phyloP scores from a whole-genome alignment of 306 rosid species.

The Arachis stenosperma region DNA sequence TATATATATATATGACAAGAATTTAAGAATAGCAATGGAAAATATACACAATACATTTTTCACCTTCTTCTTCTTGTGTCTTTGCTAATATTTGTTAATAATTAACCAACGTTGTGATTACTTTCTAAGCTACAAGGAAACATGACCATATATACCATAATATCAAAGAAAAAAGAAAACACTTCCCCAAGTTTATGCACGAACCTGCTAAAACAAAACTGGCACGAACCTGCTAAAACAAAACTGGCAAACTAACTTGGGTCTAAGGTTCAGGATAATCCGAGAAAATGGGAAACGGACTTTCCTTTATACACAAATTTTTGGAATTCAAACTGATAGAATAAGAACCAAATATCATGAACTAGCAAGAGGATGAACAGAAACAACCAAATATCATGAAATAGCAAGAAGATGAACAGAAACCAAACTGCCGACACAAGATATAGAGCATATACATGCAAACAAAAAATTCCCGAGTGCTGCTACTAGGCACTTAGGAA shows the following conservation, averaged over 20 bases:
- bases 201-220: slow-evolving; percentile 8
- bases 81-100: too few species aligned
- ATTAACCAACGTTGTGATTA: neutral
- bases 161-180: neutral
- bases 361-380: too few species aligned
- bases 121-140: neutral
- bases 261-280: neutral
- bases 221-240: slow-evolving; percentile 1
- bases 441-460: neutral
- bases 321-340: slow-evolving; percentile 1
- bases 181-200: neutral
- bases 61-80: too few species aligned
- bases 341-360: too few species aligned
- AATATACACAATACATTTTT: too few species aligned
- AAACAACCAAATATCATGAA: slow-evolving; percentile 11
- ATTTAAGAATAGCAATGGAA: too few species aligned
- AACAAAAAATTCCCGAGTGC: neutral
- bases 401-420: neutral
- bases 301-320: slow-evolving; percentile 9
- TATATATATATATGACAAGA: too few species aligned
- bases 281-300: neutral
- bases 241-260: neutral
- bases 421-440: neutral
- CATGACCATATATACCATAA: neutral
- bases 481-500: too few species aligned